These are phyloP conservation scores for Xylaria sp. DNA, from an alignment of 2,329 filamentous ascomycete genomes.

Conservation along the genomic window DNA sequence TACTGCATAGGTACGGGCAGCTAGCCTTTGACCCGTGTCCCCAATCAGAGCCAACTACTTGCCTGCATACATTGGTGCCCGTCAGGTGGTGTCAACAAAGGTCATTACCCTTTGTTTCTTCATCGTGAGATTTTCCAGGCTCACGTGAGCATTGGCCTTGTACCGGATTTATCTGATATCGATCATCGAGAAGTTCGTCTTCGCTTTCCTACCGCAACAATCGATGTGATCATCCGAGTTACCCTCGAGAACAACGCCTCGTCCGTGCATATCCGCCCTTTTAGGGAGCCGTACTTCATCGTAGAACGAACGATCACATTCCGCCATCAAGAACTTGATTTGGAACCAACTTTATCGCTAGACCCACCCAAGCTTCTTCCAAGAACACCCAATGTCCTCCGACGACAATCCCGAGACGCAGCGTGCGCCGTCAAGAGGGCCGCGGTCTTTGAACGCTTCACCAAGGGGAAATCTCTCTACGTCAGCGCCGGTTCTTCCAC, in stretches of 20 bases:
- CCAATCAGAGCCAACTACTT: background rate
- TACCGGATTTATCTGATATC: conserved; percentile 19
- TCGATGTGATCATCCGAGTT: conserved; percentile 51
- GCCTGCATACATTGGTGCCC: background rate
- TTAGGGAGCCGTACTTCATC: conserved; percentile 56
- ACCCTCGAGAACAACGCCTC: conserved; percentile 54
- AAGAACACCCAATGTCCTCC: conserved; percentile 51
- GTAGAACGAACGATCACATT: conserved; percentile 55
- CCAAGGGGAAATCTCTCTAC: conserved; percentile 42
- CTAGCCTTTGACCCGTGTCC: background rate
- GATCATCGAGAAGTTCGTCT: conserved; percentile 44
- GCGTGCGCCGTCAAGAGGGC: conserved; percentile 52
- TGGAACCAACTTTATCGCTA: conserved; percentile 43
- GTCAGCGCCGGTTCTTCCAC: conserved; percentile 50
- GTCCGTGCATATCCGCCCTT: conserved; percentile 53
- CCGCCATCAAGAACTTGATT: conserved; percentile 43
- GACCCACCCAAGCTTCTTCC: conserved; percentile 41
- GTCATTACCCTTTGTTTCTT: conserved; percentile 44
- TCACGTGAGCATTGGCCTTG: conserved; percentile 5
- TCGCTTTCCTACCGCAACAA: conserved; percentile 45
- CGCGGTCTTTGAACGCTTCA: conserved; percentile 43
- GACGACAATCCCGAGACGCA: conserved; percentile 51
- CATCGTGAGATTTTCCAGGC: conserved; percentile 46
- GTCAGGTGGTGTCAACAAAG: conserved; percentile 21
- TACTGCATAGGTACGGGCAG: background rate